Evolutionary conservation across 2,329 filamentous ascomycete genomes (phyloP).

Genomic region (Rhinocladiella mackenziei): DNA sequence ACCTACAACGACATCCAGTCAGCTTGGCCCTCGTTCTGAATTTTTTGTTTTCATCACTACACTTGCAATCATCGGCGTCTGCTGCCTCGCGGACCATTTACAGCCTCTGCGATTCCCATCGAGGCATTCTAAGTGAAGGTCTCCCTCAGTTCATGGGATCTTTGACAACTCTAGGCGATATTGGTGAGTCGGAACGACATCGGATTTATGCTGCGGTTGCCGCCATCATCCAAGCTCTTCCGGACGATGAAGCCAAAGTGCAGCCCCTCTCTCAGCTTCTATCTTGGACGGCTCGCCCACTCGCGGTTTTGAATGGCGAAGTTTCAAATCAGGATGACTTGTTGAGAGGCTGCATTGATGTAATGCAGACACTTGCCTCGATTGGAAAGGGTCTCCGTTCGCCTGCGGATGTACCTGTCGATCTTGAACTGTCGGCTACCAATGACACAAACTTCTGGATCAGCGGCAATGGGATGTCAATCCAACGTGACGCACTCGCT

Average conservation of each 20-base stretch:
- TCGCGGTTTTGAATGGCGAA: slow-evolving; percentile 36
- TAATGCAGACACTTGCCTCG: slow-evolving; percentile 35
- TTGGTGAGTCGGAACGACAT: slow-evolving; percentile 22
- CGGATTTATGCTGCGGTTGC: slow-evolving; percentile 43
- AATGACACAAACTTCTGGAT: slow-evolving; percentile 22
- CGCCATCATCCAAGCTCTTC: slow-evolving; percentile 42
- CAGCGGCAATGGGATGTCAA: slow-evolving; percentile 16
- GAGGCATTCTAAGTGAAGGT: slow-evolving; percentile 39
- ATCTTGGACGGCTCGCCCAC: slow-evolving; percentile 31
- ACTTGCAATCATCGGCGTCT: slow-evolving; percentile 39
- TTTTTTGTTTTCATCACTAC: slow-evolving; percentile 44
- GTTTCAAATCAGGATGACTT: slow-evolving; percentile 36
- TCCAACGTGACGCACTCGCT: slow-evolving; percentile 20
- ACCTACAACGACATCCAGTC: slow-evolving; percentile 42
- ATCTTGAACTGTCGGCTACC: slow-evolving; percentile 15
- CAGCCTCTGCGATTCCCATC: slow-evolving; percentile 43
- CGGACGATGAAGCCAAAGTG: slow-evolving; percentile 39
- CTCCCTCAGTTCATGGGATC: slow-evolving; percentile 43
- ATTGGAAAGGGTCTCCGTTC: slow-evolving; percentile 28
- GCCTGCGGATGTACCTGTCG: slow-evolving; percentile 23
- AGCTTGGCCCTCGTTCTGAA: slow-evolving; percentile 41
- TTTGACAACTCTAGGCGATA: slow-evolving; percentile 30
- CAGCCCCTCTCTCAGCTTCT: slow-evolving; percentile 39
- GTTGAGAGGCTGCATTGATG: slow-evolving; percentile 35
- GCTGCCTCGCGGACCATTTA: slow-evolving; percentile 43